These are phyloP conservation scores for Serendipita sp. DNA, from an alignment of 768 basidiomycete species.

Conservation along the genomic window DNA sequence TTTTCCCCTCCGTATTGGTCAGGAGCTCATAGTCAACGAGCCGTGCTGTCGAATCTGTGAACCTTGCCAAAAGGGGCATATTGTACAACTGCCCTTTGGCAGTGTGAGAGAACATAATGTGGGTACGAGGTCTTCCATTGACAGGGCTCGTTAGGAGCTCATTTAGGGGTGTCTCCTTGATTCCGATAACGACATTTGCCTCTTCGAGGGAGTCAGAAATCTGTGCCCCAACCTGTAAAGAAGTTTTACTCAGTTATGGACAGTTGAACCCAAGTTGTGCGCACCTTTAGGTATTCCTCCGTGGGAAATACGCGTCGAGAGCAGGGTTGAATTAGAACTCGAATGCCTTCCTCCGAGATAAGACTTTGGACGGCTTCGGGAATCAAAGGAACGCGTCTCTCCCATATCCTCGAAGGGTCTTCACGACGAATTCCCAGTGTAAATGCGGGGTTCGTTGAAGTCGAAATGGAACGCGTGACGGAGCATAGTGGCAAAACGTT, in stretches of 20 bases:
- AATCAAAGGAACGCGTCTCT: constrained; percentile 68
- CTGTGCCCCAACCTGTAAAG: constrained; percentile 56
- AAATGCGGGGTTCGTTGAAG: background rate
- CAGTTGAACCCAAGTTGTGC: background rate
- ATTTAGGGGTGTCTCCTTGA: constrained; percentile 68
- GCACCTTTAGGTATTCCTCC: constrained; percentile 48
- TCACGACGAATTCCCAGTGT: constrained; percentile 53
- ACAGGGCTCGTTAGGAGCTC: constrained; percentile 26
- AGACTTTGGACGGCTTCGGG: constrained; percentile 55
- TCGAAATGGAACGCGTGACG: too few relatives aligned
- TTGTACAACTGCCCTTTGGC: constrained; percentile 80
- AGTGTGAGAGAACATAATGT: constrained; percentile 89
- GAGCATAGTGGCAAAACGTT: background rate
- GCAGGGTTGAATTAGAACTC: constrained; percentile 64
- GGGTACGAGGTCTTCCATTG: constrained; percentile 36
- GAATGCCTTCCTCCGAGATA: constrained; percentile 35
- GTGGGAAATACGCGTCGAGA: constrained; percentile 55
- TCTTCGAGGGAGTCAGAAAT: constrained; percentile 38
- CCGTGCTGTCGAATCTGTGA: constrained; percentile 28
- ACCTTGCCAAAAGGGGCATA: constrained; percentile 55
- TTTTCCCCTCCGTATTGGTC: constrained; percentile 42
- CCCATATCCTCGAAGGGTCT: constrained; percentile 70
- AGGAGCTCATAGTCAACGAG: constrained; percentile 81
- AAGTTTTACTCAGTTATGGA: background rate
- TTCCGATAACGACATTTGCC: constrained; percentile 68